phyloP scores from a whole-genome alignment of 2,329 filamentous ascomycete genomes.

The Clonostachys solani region DNA sequence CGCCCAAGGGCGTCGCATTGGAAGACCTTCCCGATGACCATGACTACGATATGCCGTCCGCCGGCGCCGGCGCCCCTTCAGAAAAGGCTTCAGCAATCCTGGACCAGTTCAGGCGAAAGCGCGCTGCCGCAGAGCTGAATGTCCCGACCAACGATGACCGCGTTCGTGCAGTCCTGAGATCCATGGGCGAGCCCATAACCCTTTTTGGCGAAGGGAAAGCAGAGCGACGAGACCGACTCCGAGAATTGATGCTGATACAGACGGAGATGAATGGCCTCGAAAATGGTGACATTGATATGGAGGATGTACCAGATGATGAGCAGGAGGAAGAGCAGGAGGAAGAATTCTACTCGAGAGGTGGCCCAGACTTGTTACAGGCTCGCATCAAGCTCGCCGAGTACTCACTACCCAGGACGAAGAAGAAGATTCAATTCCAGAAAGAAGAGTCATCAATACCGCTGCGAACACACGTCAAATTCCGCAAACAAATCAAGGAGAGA shows the following conservation, averaged over 20 bases:
- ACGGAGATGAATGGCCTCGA: conserved; percentile 56
- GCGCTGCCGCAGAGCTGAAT: conserved; percentile 80
- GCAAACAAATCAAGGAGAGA: conserved; percentile 82
- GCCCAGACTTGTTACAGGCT: conserved; percentile 68
- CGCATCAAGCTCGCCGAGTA: conserved; percentile 77
- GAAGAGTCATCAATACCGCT: conserved; percentile 79
- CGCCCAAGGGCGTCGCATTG: conserved; percentile 45
- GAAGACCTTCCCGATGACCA: conserved; percentile 61
- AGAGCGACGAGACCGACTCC: conserved; percentile 81
- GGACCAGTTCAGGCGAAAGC: conserved; percentile 86
- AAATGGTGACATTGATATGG: conserved; percentile 56
- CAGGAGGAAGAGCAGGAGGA: conserved; percentile 75
- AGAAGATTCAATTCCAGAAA: conserved; percentile 72
- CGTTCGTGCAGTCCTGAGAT: conserved; percentile 75
- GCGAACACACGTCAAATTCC: conserved; percentile 86
- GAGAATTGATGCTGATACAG: conserved; percentile 73
- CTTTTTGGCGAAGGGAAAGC: conserved; percentile 87
- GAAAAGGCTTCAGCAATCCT: conserved; percentile 84
- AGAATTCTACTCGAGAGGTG: conserved; percentile 91
- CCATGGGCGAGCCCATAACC: conserved; percentile 89
- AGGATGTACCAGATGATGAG: conserved; percentile 54
- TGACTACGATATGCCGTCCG: conserved; percentile 75
- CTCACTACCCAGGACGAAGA: conserved; percentile 78
- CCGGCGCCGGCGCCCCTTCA: conserved; percentile 61
- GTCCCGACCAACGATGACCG: conserved; percentile 92